A percentile compares a stretch with the other conserved stretches of the same genome.
Conservation (phyloP, 2,329 filamentous ascomycete species). For the Aureobasidium sp. region DNA sequence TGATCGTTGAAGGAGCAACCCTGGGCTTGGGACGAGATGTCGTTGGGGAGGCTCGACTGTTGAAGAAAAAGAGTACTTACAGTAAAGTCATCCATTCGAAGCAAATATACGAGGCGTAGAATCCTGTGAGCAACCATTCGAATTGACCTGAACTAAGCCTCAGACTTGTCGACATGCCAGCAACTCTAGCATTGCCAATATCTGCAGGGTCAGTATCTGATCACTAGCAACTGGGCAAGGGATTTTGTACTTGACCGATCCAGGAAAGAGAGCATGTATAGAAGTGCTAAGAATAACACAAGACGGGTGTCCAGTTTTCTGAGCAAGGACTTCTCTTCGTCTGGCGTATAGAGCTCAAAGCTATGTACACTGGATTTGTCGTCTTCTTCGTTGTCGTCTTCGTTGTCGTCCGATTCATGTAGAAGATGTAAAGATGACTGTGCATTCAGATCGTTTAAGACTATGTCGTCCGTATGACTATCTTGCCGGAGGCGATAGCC, state of each 20-base stretch:
- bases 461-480: neutral
- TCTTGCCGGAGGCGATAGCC: neutral
- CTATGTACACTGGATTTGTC: neutral
- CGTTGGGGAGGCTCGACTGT: neutral
- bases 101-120: slow-evolving; percentile 57
- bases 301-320: slow-evolving; percentile 67
- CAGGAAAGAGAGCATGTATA: slow-evolving; percentile 80
- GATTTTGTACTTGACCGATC: slow-evolving; percentile 69
- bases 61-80: slow-evolving; percentile 26
- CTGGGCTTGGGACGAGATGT: neutral
- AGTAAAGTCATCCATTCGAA: slow-evolving; percentile 62
- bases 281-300: slow-evolving; percentile 70
- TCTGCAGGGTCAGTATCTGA: slow-evolving; percentile 2
- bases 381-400: neutral
- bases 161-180: slow-evolving; percentile 50
- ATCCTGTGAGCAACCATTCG: slow-evolving; percentile 55
- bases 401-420: neutral
- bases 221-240: slow-evolving; percentile 10
- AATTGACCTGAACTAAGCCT: slow-evolving; percentile 50
- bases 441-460: neutral
- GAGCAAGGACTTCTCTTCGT: slow-evolving; percentile 67
- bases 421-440: neutral
- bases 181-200: slow-evolving; percentile 54
- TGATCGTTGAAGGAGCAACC: neutral
- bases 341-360: slow-evolving; percentile 47